Conservation (phyloP, 352 stramenopile genomes). For the Aphanomyces euteiches region DNA sequence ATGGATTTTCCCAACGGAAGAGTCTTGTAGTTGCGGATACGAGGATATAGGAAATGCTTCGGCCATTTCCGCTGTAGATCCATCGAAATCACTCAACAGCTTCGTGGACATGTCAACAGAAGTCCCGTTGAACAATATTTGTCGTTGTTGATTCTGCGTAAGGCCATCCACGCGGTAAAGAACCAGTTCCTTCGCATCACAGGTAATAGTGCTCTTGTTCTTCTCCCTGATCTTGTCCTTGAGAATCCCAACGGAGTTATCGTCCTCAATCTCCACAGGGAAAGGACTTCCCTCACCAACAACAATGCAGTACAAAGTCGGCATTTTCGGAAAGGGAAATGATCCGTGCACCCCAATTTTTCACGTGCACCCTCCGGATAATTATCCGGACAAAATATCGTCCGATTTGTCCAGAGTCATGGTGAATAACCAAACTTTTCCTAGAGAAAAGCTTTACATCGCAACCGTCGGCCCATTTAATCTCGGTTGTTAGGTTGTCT, state of each 20-base stretch:
- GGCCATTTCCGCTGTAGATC: constrained; percentile 1
- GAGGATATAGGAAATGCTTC: constrained; percentile 12
- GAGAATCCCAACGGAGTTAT: not conserved
- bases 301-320: not conserved
- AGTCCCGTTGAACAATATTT: constrained; percentile 5
- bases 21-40: constrained; percentile 9
- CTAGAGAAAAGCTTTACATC: too few relatives aligned
- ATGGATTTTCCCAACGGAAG: constrained; percentile 20
- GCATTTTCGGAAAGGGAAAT: too few relatives aligned
- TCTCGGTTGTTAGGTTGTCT: too few relatives aligned
- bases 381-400: too few relatives aligned
- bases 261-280: not conserved
- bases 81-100: constrained; percentile 2
- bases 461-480: too few relatives aligned
- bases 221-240: constrained; percentile 20
- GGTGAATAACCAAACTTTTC: too few relatives aligned
- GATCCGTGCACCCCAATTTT: too few relatives aligned
- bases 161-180: constrained; percentile 24
- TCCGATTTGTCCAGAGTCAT: too few relatives aligned
- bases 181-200: constrained; percentile 11
- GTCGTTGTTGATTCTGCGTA: constrained; percentile 3
- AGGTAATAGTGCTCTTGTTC: constrained; percentile 1
- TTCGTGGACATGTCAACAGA: constrained; percentile 4
- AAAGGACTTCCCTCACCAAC: constrained; percentile 3
- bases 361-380: too few relatives aligned